Evolutionary conservation across 208 protist genomes (phyloP).

Genomic region (Novymonas esmeraldas): DNA sequence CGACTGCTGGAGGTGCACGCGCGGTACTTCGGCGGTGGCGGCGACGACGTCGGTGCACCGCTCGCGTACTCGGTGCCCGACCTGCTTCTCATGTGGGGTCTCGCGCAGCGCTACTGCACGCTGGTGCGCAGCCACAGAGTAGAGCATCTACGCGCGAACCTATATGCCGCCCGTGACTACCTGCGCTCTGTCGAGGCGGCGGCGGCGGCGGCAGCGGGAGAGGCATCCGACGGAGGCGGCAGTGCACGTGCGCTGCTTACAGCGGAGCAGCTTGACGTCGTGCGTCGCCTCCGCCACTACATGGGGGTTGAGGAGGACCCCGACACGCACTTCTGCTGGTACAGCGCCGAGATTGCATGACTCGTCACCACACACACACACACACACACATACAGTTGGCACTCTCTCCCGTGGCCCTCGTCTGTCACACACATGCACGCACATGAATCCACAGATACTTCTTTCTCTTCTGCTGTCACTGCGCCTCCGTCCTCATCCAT

Average conservation of each 20-base stretch:
- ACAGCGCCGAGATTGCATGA: constrained; percentile 63
- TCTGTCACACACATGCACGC: neutral
- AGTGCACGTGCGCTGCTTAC: constrained; percentile 36
- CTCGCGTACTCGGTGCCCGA: constrained; percentile 41
- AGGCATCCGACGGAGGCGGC: neutral
- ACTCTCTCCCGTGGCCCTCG: neutral
- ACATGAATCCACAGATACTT: neutral
- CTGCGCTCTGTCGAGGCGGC: constrained; percentile 32
- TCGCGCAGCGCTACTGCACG: constrained; percentile 69
- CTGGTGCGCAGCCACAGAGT: constrained; percentile 58
- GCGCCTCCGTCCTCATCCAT: neutral
- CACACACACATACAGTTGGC: no score
- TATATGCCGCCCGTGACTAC: constrained; percentile 37
- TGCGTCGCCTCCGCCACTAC: constrained; percentile 40
- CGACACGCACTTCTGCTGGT: constrained; percentile 68
- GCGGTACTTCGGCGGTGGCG: constrained; percentile 31
- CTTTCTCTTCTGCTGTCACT: neutral
- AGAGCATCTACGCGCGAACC: constrained; percentile 54
- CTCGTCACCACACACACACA: no score
- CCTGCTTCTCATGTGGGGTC: constrained; percentile 77
- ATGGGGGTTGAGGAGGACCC: constrained; percentile 49
- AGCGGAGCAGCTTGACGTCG: constrained; percentile 36
- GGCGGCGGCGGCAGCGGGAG: neutral
- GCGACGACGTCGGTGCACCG: neutral
- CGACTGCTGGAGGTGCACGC: constrained; percentile 41